Base-by-base conservation (phyloP, 257 asterid species). In the Nicotiana sylvestris region DNA sequence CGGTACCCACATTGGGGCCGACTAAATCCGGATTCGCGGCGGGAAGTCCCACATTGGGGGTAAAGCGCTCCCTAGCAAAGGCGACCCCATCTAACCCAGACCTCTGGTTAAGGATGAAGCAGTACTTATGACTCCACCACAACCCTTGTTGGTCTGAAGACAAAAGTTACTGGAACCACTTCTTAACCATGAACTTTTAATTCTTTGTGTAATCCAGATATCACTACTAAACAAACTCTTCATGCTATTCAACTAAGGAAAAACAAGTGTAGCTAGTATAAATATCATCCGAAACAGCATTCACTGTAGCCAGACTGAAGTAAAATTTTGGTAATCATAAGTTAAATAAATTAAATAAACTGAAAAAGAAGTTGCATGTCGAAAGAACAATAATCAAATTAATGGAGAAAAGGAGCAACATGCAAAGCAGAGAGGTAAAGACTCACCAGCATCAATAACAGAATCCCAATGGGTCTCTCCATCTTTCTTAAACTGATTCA, bases 381-480 rank as follows among this genome's bases (percentile, higher is more conserved):
- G 27, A 21, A 68, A 46, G 60, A 25, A 72, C 58, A 43, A 9
- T 3, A 12, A 13, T 35, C 13, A 72, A 72, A 43, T 72, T 46
- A 70, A 5, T 3, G 37, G 12, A 33, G 8, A 3, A 72, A 68
- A 18, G 29, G 65, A 58, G 10, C 33, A 9, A 61, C 33, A 61
- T 9, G 67, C 16, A 61, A 61, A 61, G 66, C 32, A 25, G 8
- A 5, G 13, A 32, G 37, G 62, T 6, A 83, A 53, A 37, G 58
- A 78, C 82, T 81, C 17, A 94, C 98, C 99, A 83, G 99, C 98
- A 88, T 94, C 99, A 86, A 96, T 94, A 81, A 94, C 94, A 83
- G 95, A 94, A 89, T 94, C 97, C 99, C 99, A 96, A 72, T 91
- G 78, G 57, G 95, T 91, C 74, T 82, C 84, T 15, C 99, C 97